phyloP scores from a whole-genome alignment of 345 rosid species.

The Populus euphratica region DNA sequence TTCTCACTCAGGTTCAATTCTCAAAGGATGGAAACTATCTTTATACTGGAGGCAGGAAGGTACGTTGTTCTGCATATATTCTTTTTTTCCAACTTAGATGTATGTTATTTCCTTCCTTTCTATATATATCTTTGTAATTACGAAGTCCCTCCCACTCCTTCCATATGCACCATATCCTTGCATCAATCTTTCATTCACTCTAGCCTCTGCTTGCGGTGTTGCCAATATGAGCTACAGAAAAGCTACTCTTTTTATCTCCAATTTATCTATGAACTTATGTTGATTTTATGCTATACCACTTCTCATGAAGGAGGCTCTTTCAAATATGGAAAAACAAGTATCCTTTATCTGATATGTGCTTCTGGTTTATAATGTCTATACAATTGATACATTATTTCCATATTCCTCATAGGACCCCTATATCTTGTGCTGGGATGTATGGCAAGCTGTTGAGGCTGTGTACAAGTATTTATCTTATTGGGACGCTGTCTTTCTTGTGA shows the following conservation, averaged over 20 bases:
- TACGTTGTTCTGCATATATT: conserved; percentile 18
- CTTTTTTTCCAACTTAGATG: no score
- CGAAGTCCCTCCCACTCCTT: not conserved
- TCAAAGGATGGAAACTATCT: conserved; percentile 93
- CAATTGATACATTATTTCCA: conserved; percentile 4
- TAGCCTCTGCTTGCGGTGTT: not conserved
- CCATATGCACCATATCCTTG: not conserved
- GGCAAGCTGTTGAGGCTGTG: conserved; percentile 80
- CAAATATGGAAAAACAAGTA: not conserved
- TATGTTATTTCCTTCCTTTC: not conserved
- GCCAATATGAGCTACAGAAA: not conserved
- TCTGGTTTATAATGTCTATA: not conserved
- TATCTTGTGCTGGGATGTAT: conserved; percentile 90
- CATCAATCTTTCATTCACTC: not conserved
- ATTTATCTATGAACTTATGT: not conserved
- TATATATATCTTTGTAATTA: not conserved
- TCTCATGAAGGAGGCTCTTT: not conserved
- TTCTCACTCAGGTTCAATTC: conserved; percentile 67
- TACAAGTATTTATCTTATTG: conserved; percentile 45
- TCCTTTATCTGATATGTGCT: not conserved
- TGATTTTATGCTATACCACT: no score
- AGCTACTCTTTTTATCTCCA: not conserved
- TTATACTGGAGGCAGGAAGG: conserved; percentile 93
- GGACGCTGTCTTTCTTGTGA: no score
- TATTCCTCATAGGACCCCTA: conserved; percentile 69